These are phyloP conservation scores for Obba rivulosa DNA, from an alignment of 768 basidiomycete genomes.

Conservation along the genomic window DNA sequence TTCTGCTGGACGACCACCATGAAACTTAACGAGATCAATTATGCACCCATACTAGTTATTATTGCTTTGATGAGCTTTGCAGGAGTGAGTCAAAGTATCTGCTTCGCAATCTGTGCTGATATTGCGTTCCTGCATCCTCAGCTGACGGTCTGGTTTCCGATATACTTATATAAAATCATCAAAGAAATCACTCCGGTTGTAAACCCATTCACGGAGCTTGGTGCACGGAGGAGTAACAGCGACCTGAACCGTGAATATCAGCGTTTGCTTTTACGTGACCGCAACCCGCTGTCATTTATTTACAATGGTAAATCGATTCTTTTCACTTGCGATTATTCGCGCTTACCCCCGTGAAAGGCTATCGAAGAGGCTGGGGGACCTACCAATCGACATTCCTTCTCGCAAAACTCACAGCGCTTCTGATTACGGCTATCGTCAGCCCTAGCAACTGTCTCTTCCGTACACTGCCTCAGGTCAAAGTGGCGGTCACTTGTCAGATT, in stretches of 20 bases:
- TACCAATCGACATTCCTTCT: conserved; percentile 63
- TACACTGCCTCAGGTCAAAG: conserved; percentile 38
- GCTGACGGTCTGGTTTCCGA: conserved; percentile 69
- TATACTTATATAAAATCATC: conserved; percentile 55
- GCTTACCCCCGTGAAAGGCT: conserved; percentile 37
- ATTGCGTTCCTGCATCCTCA: conserved; percentile 16
- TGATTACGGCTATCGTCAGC: conserved; percentile 62
- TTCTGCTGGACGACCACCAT: conserved; percentile 82
- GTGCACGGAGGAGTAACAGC: conserved; percentile 44
- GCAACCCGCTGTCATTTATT: conserved; percentile 64
- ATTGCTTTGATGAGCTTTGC: conserved; percentile 46
- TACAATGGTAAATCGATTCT: conserved; percentile 48
- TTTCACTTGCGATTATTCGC: neutral
- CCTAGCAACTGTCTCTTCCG: conserved; percentile 73
- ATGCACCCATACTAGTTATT: conserved; percentile 57
- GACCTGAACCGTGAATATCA: conserved; percentile 72
- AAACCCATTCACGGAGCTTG: conserved; percentile 68
- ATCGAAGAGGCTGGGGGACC: conserved; percentile 63
- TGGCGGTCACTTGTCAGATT: conserved; percentile 56
- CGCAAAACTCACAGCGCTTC: conserved; percentile 62
- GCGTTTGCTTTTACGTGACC: conserved; percentile 55
- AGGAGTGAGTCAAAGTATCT: conserved; percentile 35
- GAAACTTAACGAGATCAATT: conserved; percentile 64
- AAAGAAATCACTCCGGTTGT: conserved; percentile 54
- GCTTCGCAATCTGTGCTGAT: neutral